Conservation (phyloP, 78 protist species). For the Guillardia theta region DNA sequence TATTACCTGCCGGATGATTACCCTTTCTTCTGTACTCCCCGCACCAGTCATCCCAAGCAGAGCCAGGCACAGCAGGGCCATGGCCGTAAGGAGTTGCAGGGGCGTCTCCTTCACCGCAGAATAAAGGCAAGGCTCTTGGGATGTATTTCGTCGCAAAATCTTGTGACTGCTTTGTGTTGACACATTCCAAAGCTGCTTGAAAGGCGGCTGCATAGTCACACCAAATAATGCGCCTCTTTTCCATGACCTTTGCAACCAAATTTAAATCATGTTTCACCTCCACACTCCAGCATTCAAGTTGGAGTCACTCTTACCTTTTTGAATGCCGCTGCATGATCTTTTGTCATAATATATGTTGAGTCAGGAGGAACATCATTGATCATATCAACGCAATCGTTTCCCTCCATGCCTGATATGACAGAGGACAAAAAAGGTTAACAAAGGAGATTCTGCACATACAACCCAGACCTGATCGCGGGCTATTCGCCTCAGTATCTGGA, state of each 20-base stretch:
- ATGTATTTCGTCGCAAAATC: background rate
- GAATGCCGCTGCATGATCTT: background rate
- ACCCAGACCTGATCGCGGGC: too few species aligned
- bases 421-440: too few species aligned
- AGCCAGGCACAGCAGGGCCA: background rate
- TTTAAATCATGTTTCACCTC: background rate
- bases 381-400: too few species aligned
- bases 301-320: too few species aligned
- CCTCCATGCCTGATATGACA: too few species aligned
- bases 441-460: too few species aligned
- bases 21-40: background rate
- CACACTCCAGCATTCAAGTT: background rate
- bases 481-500: too few species aligned
- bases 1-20: background rate
- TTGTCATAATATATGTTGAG: background rate
- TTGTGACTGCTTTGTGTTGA: constrained; percentile 34
- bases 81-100: background rate
- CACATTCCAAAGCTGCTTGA: background rate
- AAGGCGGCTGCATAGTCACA: constrained; percentile 15
- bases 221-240: background rate
- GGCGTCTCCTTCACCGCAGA: background rate
- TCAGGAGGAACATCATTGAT: too few species aligned
- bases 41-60: background rate
- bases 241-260: background rate
- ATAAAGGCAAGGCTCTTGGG: background rate